A percentile compares a stretch with the other conserved stretches of the same genome.
Evolutionary conservation across 1,284 basidiomycete species (phyloP).

Genomic region (Pseudozyma sp.): DNA sequence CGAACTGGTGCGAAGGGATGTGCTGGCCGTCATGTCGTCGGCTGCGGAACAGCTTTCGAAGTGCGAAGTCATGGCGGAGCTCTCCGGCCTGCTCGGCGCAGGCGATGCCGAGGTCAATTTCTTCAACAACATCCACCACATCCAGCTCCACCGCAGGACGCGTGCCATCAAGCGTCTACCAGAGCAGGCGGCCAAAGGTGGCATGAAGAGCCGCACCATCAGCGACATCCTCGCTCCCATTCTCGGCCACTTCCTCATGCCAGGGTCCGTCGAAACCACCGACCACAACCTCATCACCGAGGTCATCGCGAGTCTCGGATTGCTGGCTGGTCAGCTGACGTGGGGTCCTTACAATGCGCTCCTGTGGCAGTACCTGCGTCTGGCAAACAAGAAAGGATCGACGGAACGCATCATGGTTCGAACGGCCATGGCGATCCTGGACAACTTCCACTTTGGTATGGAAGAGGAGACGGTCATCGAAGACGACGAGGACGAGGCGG

Average conservation of each 20-base stretch:
- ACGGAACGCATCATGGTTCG: constrained; percentile 87
- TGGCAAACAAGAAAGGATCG: constrained; percentile 78
- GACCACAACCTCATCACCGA: constrained; percentile 94
- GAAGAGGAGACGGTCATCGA: constrained; percentile 41
- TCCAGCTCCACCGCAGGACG: constrained; percentile 90
- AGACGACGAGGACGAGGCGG: constrained; percentile 58
- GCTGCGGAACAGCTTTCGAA: constrained; percentile 74
- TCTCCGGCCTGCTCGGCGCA: constrained; percentile 83
- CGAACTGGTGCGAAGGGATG: constrained; percentile 89
- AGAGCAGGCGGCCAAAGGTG: constrained; percentile 80
- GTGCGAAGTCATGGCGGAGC: constrained; percentile 79
- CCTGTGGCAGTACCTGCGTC: constrained; percentile 83
- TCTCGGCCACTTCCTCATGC: constrained; percentile 81
- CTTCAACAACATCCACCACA: constrained; percentile 95
- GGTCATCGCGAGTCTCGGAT: constrained; percentile 76
- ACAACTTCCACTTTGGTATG: constrained; percentile 85
- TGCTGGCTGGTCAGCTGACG: constrained; percentile 62
- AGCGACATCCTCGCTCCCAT: constrained; percentile 88
- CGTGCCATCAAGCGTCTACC: constrained; percentile 87
- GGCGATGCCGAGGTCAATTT: constrained; percentile 96
- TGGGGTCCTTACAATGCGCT: constrained; percentile 89
- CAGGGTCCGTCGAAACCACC: constrained; percentile 72
- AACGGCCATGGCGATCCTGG: constrained; percentile 84
- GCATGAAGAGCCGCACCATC: constrained; percentile 79
- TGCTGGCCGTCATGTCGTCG: constrained; percentile 82